Evolutionary conservation across 1,284 basidiomycete genomes (phyloP).

Genomic region (Cutaneotrichosporon cavernicola): DNA sequence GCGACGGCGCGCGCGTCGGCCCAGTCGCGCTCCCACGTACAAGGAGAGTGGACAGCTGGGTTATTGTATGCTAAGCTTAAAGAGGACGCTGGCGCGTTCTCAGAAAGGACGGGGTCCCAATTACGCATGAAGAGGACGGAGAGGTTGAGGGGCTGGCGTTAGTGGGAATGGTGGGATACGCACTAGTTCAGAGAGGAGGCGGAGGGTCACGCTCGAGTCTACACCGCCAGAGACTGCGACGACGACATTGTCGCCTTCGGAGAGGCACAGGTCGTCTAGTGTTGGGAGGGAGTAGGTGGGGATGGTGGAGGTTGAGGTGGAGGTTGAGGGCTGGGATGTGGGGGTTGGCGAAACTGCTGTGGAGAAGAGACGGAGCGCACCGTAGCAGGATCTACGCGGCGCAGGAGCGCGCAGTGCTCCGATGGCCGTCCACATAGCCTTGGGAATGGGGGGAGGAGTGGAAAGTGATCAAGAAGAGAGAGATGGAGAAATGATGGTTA

Average conservation of each 20-base stretch:
- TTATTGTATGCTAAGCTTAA: slow-evolving; percentile 17
- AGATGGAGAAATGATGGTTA: not conserved
- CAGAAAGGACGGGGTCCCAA: slow-evolving; percentile 63
- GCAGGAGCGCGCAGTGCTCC: not conserved
- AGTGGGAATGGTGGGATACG: slow-evolving; percentile 17
- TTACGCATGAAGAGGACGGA: slow-evolving; percentile 94
- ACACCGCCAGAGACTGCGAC: slow-evolving; percentile 96
- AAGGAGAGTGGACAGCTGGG: slow-evolving; percentile 70
- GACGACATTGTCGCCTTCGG: slow-evolving; percentile 66
- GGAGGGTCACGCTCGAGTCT: slow-evolving; percentile 82
- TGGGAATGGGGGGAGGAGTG: not conserved
- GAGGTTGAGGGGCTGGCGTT: slow-evolving; percentile 68
- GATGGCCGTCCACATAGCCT: not conserved
- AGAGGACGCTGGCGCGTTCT: slow-evolving; percentile 17
- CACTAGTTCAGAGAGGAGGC: slow-evolving; percentile 68
- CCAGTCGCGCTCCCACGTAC: slow-evolving; percentile 96
- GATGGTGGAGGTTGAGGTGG: not conserved
- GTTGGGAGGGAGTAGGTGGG: slow-evolving; percentile 22
- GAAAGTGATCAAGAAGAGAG: not conserved
- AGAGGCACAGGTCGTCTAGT: slow-evolving; percentile 37
- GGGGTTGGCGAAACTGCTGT: not conserved
- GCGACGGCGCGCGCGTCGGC: slow-evolving; percentile 82
- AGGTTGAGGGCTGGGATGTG: not conserved
- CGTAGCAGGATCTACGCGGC: not conserved
- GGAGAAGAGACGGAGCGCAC: not conserved